Conservation (phyloP, 495 filamentous ascomycete genomes). For the Neurospora sp. region DNA sequence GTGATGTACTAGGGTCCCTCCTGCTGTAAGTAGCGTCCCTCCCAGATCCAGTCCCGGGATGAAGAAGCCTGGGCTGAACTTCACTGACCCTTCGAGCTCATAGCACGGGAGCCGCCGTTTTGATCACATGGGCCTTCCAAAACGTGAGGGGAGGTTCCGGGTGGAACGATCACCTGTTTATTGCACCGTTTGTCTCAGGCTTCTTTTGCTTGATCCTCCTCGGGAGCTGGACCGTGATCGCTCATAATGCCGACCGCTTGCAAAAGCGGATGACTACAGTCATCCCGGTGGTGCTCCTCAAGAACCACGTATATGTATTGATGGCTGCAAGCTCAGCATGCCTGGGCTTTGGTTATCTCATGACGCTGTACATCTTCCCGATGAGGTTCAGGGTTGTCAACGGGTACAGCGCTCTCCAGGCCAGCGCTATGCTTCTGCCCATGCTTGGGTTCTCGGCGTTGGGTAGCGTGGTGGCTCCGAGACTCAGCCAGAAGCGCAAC, state of each 20-base stretch:
- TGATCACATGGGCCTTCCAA: constrained; percentile 52
- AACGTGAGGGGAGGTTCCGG: constrained; percentile 32
- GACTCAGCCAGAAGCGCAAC: constrained; percentile 22
- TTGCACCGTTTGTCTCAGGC: constrained; percentile 35
- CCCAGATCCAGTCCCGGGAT: not conserved
- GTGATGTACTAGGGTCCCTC: constrained; percentile 47
- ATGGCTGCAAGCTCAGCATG: constrained; percentile 33
- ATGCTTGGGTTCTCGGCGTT: constrained; percentile 40
- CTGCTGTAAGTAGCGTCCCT: constrained; percentile 26
- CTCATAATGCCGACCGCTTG: constrained; percentile 15
- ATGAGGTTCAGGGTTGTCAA: constrained; percentile 50
- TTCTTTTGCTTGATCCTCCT: constrained; percentile 31
- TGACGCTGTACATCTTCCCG: constrained; percentile 46
- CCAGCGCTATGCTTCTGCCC: constrained; percentile 51
- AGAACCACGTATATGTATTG: constrained; percentile 22
- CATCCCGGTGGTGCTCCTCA: constrained; percentile 18
- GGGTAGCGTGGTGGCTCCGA: constrained; percentile 35
- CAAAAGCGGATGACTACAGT: constrained; percentile 13
- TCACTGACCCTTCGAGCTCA: not conserved
- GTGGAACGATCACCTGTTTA: constrained; percentile 33
- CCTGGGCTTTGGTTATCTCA: constrained; percentile 47
- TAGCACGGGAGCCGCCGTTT: constrained; percentile 40
- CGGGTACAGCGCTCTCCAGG: constrained; percentile 30
- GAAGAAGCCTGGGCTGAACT: not conserved
- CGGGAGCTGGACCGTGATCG: constrained; percentile 23